These are phyloP conservation scores for Phoma sp. DNA, from an alignment of 2,329 filamentous ascomycete species.

Conservation along the genomic window DNA sequence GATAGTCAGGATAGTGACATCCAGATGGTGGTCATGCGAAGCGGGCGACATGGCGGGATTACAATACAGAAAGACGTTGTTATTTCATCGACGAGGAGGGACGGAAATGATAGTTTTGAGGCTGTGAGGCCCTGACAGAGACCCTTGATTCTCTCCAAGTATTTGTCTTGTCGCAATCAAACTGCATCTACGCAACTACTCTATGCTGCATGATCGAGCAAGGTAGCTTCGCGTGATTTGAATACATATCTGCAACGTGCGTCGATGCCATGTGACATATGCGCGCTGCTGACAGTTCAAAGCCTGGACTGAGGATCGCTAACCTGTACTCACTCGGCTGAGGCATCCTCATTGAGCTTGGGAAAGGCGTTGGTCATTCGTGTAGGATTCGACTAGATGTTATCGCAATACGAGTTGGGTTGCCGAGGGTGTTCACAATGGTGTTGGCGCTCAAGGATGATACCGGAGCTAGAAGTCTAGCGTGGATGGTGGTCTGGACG, in stretches of 20 bases:
- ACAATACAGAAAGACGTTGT: conserved; percentile 18
- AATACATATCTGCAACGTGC: neutral
- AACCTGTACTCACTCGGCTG: too few species aligned
- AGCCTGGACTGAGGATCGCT: neutral
- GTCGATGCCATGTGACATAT: neutral
- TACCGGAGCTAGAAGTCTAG: neutral
- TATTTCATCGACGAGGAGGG: conserved; percentile 3
- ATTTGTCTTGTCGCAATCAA: neutral
- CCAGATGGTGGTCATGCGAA: conserved; percentile 14
- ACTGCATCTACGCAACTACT: neutral
- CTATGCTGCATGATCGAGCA: neutral
- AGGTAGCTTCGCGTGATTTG: neutral
- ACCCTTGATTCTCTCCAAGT: neutral
- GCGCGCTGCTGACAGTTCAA: neutral
- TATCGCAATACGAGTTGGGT: neutral
- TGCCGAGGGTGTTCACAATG: neutral
- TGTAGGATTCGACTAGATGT: neutral
- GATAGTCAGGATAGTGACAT: conserved; percentile 12
- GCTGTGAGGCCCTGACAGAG: conserved; percentile 1
- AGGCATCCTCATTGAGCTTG: too few species aligned
- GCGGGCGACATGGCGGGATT: conserved; percentile 12
- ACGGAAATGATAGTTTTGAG: conserved; percentile 10
- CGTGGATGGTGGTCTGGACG: neutral
- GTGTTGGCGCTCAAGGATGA: conserved; percentile 1
- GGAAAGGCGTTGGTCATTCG: neutral